Base-by-base conservation (phyloP, 2,329 filamentous ascomycete species). In the Cercospora canescens region DNA sequence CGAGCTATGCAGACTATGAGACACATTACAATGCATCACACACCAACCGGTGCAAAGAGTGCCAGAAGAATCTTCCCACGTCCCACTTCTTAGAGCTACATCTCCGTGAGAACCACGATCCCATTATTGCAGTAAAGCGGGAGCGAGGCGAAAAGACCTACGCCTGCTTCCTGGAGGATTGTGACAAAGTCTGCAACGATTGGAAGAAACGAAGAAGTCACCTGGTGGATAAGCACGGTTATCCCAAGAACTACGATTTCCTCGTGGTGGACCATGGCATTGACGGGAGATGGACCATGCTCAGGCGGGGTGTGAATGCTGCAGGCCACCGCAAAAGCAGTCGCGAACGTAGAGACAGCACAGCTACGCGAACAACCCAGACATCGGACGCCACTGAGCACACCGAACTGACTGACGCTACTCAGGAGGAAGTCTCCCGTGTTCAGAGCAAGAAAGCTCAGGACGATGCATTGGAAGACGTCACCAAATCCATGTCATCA, bases 221-320 rank as follows among this genome's bases (percentile, higher is more conserved):
- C 82, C 84, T 97, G 70, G 92, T 97, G 71, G 94, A 97, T 82
- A 97, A 97, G 81, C 95, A 99, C 79, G 86, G 90, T 80, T 99
- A 95, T 76, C 94, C 94, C 1, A 73, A 83, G 80, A 91, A 92
- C 73, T 97, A 93, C 80, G 94, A 96, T 79, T 97, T 96, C 74
- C 88, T 88, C 58, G 87, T 98, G 60, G 90, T 96, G 2, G 92
- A 93, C 70, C 88, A 92, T 68, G 95, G 95, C n/a, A 91, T 97
- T 67, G 94, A 97, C 74, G 90, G 90, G 56, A 87, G 92, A 60
- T 88, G 84, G 50, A 96, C 93, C 18, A 88, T 99, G 79, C 82
- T 98, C 12, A 83, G 87, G 57, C 85, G 89, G n/a, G 81, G 79
- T 58, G 62, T 77, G 8, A 75, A 77, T 68, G 65, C 66, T 5